phyloP scores from a whole-genome alignment of 352 stramenopile genomes.

The Pythium chondricola region DNA sequence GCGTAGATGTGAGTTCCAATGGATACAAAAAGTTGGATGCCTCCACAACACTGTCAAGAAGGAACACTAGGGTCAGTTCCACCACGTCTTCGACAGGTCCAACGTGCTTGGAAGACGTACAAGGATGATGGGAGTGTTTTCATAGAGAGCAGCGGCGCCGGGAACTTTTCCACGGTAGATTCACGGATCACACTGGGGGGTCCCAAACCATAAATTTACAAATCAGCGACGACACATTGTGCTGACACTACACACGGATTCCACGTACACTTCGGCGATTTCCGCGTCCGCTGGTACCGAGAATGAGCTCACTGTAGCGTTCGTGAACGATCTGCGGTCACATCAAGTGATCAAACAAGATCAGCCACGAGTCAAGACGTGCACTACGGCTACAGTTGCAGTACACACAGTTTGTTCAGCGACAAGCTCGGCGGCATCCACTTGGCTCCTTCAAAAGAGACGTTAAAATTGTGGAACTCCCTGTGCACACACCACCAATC shows the following conservation, averaged over 20 bases:
- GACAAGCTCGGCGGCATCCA: constrained; percentile 11
- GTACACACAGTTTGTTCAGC: constrained; percentile 15
- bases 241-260: too few species aligned
- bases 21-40: constrained; percentile 16
- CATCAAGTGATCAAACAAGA: not conserved
- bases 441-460: constrained; percentile 16
- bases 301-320: constrained; percentile 30
- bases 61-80: too few species aligned
- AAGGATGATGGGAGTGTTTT: constrained; percentile 14
- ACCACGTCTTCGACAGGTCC: too few species aligned
- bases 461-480: constrained; percentile 21
- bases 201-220: constrained; percentile 3
- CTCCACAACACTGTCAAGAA: constrained; percentile 10
- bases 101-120: too few species aligned
- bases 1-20: constrained; percentile 7
- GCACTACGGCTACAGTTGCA: not conserved
- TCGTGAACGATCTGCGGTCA: constrained; percentile 37
- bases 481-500: not conserved
- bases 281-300: constrained; percentile 21
- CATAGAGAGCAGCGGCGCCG: constrained; percentile 28
- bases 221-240: too few species aligned
- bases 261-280: constrained; percentile 34
- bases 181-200: constrained; percentile 25
- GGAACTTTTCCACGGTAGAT: constrained; percentile 38
- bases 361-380: not conserved